Evolutionary conservation across 75 land plant species (phyloP), one percentile per base, ranked within the genome.

Genomic region (Pinus albicaulis): DNA sequence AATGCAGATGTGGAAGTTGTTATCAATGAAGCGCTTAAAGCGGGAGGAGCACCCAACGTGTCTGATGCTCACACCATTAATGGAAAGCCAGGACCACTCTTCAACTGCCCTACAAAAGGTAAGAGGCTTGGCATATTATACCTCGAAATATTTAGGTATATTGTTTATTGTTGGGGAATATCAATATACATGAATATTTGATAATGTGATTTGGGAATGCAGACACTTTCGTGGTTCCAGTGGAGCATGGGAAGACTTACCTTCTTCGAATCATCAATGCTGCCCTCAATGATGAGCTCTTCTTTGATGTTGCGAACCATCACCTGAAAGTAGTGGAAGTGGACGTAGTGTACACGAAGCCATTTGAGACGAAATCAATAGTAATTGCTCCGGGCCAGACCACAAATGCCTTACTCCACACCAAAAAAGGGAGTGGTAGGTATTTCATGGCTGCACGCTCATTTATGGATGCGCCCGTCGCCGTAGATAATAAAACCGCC

Each of bases 11-110:
- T 83, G 25, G 86, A 79, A 73, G 86, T 55, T 52, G 75, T 86
- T 13, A 36, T 74, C 16, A 62, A 58, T 4, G 65, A 79, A 22
- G 81, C 79, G 22, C 22, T 83, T 28, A 70, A 68, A 28, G 19
- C 44, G 20, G 86, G 87, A 24, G 82, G 86, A 75, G 82, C 77
- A 15, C 78, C 72, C 20, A 74, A 83, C 2, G 25, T 76, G 36
- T 75, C 87, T 17, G 86, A 86, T 76, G 82, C 86, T 11, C 80
- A 78, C 28, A 86, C 86, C 57, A 86, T 86, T 28, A 86, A 86
- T 79, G 87, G 87, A 7, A 81, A 76, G n/a, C 87, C 87, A 4
- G 86, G 87, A 3, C 78, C 72, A 22, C 79, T 84, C 10, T 84
- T 82, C 79, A 72, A 76, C 16, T 84, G 81, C 82, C 31, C 74